Conservation (phyloP, 805 yeast genomes). For the Sugiyamaella smithiae region DNA sequence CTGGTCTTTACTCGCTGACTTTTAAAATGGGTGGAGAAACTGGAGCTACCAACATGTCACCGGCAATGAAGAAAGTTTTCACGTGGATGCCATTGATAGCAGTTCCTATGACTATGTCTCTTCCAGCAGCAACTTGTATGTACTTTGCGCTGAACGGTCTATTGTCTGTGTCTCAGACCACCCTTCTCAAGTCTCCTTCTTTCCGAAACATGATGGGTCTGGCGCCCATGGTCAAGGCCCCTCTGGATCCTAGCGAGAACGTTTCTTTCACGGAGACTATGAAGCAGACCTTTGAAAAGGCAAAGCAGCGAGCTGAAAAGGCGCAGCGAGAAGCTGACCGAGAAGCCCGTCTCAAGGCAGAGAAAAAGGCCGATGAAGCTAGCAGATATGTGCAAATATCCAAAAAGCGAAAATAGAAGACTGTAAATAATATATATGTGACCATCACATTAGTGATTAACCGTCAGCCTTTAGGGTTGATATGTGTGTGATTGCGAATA, state of each 20-base stretch:
- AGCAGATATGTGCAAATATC: conserved; percentile 14
- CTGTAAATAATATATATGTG: no score
- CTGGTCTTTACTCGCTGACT: conserved; percentile 68
- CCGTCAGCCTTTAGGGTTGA: no score
- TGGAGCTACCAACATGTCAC: conserved; percentile 67
- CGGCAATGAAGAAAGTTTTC: conserved; percentile 65
- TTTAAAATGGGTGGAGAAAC: conserved; percentile 89
- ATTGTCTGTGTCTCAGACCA: conserved; percentile 70
- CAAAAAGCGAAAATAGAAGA: conserved; percentile 9
- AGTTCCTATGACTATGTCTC: conserved; percentile 81
- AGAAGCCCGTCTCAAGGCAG: conserved; percentile 22
- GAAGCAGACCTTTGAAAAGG: conserved; percentile 27
- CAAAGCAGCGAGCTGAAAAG: conserved; percentile 36
- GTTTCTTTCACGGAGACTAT: conserved; percentile 29
- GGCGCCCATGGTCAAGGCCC: conserved; percentile 60
- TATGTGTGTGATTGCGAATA: no score
- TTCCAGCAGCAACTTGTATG: conserved; percentile 80
- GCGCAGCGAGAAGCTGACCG: conserved; percentile 31
- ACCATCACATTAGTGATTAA: no score
- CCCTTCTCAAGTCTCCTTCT: conserved; percentile 54
- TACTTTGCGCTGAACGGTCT: conserved; percentile 82
- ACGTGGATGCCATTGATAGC: conserved; percentile 75
- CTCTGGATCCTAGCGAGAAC: conserved; percentile 32
- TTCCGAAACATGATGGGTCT: conserved; percentile 58
- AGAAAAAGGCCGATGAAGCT: conserved; percentile 19